Conservation (phyloP, 2,329 filamentous ascomycete species). For the Geosmithia putterillii region DNA sequence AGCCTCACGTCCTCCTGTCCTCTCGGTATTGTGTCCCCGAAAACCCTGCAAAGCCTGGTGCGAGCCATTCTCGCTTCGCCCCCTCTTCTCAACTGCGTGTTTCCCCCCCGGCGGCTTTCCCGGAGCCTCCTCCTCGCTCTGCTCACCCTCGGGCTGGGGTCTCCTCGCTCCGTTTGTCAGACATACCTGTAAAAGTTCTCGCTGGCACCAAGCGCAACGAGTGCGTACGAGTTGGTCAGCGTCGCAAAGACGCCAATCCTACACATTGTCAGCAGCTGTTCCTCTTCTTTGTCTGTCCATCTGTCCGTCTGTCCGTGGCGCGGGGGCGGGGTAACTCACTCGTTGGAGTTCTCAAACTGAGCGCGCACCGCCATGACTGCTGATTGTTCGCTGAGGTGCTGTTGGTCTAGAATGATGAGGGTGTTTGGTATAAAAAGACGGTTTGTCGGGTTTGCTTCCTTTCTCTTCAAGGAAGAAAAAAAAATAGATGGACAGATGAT, state of each 20-base stretch:
- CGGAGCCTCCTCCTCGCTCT: too few relatives aligned
- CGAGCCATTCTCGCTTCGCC: too few relatives aligned
- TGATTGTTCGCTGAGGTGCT: neutral
- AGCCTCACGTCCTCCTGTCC: too few relatives aligned
- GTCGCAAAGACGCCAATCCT: conserved; percentile 96
- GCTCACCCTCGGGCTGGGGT: too few relatives aligned
- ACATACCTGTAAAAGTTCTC: conserved; percentile 77
- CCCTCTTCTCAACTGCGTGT: too few relatives aligned
- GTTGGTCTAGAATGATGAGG: neutral
- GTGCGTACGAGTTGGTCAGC: conserved; percentile 92
- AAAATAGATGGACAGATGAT: too few relatives aligned
- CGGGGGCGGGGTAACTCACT: conserved; percentile 42
- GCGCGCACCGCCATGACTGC: conserved; percentile 52
- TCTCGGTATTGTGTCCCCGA: too few relatives aligned
- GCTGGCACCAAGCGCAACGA: conserved; percentile 87
- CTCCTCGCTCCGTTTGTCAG: conserved; percentile 39
- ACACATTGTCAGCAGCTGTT: conserved; percentile 1
- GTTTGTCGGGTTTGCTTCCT: too few relatives aligned
- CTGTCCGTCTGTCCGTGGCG: neutral
- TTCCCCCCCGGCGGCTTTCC: too few relatives aligned
- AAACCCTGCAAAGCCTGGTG: neutral
- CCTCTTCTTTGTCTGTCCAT: neutral
- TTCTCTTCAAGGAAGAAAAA: too few relatives aligned
- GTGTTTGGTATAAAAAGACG: neutral
- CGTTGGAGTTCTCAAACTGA: conserved; percentile 84